Evolutionary conservation across 2,329 filamentous ascomycete species (phyloP).

Genomic region (Coniochaeta ligniaria): DNA sequence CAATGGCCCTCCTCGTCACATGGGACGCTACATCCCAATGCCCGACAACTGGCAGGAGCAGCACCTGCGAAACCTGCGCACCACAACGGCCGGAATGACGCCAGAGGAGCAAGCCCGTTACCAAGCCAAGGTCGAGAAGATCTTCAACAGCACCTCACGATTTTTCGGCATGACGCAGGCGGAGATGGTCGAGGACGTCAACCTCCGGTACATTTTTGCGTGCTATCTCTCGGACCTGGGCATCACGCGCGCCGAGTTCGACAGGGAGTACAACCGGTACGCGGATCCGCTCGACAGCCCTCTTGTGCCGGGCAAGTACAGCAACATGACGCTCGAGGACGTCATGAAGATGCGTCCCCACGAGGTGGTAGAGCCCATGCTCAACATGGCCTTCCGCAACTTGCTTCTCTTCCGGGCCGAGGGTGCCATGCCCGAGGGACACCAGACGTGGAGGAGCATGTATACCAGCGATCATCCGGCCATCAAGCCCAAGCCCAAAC

Average conservation of each 20-base stretch:
- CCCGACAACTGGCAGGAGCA: conserved; percentile 17
- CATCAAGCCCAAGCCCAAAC: not conserved
- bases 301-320: not conserved
- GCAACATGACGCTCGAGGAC: not conserved
- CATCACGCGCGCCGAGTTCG: not conserved
- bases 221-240: not conserved
- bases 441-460: not conserved
- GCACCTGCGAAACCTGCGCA: no score
- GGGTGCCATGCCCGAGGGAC: not conserved
- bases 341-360: not conserved
- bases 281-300: not conserved
- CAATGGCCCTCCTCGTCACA: conserved; percentile 21
- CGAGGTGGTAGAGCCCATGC: not conserved
- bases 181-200: not conserved
- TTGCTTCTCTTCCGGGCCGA: not conserved
- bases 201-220: not conserved
- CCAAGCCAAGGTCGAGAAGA: conserved; percentile 20
- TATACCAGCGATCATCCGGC: not conserved
- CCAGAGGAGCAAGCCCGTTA: conserved; percentile 16
- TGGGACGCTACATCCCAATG: conserved; percentile 9
- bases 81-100: conserved; percentile 12
- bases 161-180: not conserved
- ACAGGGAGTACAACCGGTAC: not conserved
- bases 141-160: conserved; percentile 25
- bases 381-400: not conserved